Base-by-base conservation (phyloP, 768 basidiomycete genomes). In the Kondoa subrosea region DNA sequence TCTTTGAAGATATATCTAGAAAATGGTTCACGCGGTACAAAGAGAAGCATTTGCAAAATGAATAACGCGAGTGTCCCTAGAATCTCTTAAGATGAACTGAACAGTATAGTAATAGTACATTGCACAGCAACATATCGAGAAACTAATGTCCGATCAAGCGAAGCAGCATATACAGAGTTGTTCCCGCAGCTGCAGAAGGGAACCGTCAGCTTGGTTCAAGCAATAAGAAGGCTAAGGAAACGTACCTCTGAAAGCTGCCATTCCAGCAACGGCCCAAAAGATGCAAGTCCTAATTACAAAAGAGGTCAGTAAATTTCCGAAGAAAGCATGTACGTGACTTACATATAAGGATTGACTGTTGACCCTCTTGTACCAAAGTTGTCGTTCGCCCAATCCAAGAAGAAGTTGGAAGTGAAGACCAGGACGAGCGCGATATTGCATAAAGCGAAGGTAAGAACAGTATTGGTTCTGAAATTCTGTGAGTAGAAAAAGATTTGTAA, bases 191-290 rank as follows among this genome's bases (percentile, higher is more conserved):
- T 8, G 40, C 40, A 21, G 21, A 50, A 8, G 12, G 21, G 21
- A 50, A 50, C 21, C 21, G 40, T 50, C 40, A 50, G n/a, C n/a
- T n/a, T n/a, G n/a, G n/a, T n/a, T n/a, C n/a, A n/a, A n/a, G n/a
- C n/a, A n/a, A n/a, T n/a, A n/a, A n/a, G n/a, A n/a, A n/a, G n/a
- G n/a, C n/a, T n/a, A 8, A 50, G 40, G 21, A 50, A 50, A 50
- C 21, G 40, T 21, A 50, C 40, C 15, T 3, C 61, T 3, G 30
- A 63, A 27, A 8, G 61, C 61, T 27, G 61, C 16, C 61, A 63
- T 17, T 16, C 61, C 61, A 30, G 61, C 61, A 27, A 63, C 61
- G 3, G 61, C 16, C 61, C 61, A 63, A 32, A 63, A 63, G 26
- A 63, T 32, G 61, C 34, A 63, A 3, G 61, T 27, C 15, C 34